Evolutionary conservation across 1,284 basidiomycete species (phyloP), one percentile per base, ranked within the genome.

Genomic region (Cryptococcus sp.): DNA sequence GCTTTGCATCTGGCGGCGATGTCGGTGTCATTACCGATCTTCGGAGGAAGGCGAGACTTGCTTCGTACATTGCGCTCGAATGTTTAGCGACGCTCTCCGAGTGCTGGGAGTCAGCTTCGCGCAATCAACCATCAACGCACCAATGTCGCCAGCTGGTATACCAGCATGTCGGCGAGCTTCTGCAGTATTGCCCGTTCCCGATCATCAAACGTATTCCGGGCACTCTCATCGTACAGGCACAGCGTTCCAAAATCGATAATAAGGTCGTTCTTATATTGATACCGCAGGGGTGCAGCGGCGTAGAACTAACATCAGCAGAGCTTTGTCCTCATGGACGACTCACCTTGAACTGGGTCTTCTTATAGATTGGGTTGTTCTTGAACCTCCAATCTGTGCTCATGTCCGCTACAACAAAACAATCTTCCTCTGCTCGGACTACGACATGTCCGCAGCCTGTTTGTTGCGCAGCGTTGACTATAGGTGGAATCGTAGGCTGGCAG

Each of bases 91-190:
- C 56, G 39, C 71, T 62, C 50, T 75, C 70, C 2, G 70, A 67
- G 61, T 76, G 70, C 65, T 71, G 39, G 19, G 35, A 3, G 8
- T 46, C 15, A 53, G 50, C 56, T 22, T 58, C 17, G 16, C 31
- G 22, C 15, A n/a, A 20, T 47, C 22, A 56, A 53, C 20, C 42
- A 45, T 8, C 39, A n/a, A 56, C 70, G 65, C 38, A 71, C 71
- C 49, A 74, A 54, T 0, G 73, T 73, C 5, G 71, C 71, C 11
- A 76, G 59, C 47, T 78, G 76, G 53, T 69, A 73, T 5, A 78
- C 74, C 27, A 76, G 64, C 75, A 77, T 74, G 57, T 74, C 73
- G 23, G 73, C 69, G 3, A 78, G 56, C 11, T 73, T 70, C 3
- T 71, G 50, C 31, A 78, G 60, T 17, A 75, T 68, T 8, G 48